phyloP scores from a whole-genome alignment of 1,139 yeast genomes.

The Saccharomycopsis hybrid region DNA sequence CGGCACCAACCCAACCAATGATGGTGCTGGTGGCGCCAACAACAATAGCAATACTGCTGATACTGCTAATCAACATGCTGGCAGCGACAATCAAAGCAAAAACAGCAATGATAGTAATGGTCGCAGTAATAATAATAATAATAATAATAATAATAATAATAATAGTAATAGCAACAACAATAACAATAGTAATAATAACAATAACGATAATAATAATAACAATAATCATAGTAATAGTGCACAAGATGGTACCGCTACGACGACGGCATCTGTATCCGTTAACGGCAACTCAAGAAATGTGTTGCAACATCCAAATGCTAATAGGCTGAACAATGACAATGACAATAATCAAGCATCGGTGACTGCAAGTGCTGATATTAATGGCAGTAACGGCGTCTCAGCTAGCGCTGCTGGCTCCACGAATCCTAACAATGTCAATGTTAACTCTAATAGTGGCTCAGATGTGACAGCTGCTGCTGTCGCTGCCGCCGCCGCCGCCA shows the following conservation, averaged over 20 bases:
- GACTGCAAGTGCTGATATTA: too few relatives aligned
- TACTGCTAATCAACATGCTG: background rate
- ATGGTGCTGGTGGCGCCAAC: too few relatives aligned
- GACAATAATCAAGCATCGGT: background rate
- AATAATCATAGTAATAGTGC: too few relatives aligned
- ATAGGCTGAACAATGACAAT: background rate
- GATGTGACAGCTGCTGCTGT: background rate
- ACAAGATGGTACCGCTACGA: background rate
- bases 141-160: slow-evolving; percentile 1
- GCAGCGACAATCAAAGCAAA: background rate
- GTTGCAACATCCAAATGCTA: background rate
- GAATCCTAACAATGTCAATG: too few relatives aligned
- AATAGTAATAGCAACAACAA: background rate
- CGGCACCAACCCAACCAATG: too few relatives aligned
- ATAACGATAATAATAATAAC: background rate
- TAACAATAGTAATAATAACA: background rate
- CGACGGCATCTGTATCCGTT: background rate
- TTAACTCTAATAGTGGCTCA: background rate
- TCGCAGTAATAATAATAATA: background rate
- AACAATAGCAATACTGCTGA: background rate
- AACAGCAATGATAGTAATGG: background rate
- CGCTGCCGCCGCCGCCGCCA: background rate
- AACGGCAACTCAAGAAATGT: background rate
- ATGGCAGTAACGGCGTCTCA: too few relatives aligned
- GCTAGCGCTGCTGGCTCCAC: too few relatives aligned